Conservation (phyloP, 768 basidiomycete genomes). For the Kwoniella botswanensis region DNA sequence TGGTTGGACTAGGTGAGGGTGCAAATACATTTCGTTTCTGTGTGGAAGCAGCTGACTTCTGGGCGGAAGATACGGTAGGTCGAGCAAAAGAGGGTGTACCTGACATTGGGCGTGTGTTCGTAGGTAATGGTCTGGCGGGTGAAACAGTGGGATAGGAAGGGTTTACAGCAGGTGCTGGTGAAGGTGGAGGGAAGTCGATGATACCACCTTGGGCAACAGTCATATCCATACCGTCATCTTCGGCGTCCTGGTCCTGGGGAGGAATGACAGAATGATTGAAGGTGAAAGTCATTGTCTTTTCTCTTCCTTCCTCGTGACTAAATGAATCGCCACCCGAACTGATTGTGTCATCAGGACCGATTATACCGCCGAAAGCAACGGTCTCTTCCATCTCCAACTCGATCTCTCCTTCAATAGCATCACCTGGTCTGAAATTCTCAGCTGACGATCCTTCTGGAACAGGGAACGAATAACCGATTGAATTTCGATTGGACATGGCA, state of each 20-base stretch:
- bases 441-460: slow-evolving; percentile 14
- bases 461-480: slow-evolving; percentile 53
- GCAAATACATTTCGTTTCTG: slow-evolving; percentile 54
- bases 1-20: slow-evolving; percentile 51
- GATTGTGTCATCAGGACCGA: slow-evolving; percentile 41
- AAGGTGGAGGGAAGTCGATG: slow-evolving; percentile 25
- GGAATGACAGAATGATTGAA: slow-evolving; percentile 31
- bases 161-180: slow-evolving; percentile 5
- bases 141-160: slow-evolving; percentile 17
- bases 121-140: slow-evolving; percentile 17
- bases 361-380: slow-evolving; percentile 57
- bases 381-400: slow-evolving; percentile 59
- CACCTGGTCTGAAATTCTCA: slow-evolving; percentile 34
- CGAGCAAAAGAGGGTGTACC: slow-evolving; percentile 52
- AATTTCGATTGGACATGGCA: slow-evolving; percentile 40
- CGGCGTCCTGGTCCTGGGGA: slow-evolving; percentile 25
- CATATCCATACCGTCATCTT: slow-evolving; percentile 52
- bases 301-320: slow-evolving; percentile 20
- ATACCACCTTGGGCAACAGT: slow-evolving; percentile 52
- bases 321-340: slow-evolving; percentile 35
- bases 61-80: slow-evolving; percentile 47
- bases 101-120: slow-evolving; percentile 30
- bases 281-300: slow-evolving; percentile 52
- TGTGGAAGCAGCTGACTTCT: slow-evolving; percentile 30
- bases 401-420: slow-evolving; percentile 37